Evolutionary conservation across 441 rosid genomes (phyloP), one percentile per base, ranked within the genome.

Genomic region (Lepidium campestre): DNA sequence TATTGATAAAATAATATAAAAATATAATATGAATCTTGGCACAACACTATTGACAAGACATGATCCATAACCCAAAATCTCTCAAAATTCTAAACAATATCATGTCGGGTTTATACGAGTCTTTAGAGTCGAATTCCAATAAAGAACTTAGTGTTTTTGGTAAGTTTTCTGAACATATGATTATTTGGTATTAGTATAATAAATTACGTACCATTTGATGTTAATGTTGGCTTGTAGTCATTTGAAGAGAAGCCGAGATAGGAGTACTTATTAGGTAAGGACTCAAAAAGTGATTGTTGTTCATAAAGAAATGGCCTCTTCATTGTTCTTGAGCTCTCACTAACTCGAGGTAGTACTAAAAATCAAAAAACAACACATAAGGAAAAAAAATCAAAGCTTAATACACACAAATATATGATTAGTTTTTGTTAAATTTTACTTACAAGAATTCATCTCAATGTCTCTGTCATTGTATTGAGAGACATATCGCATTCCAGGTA

Each of bases 401-500:
- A 46, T 59, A 50, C 7, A 11, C 40, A 22, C 50, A 25, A 31
- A 3, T 44, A 37, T 47, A 14, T 35, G 36, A 18, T 32, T 14
- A n/a, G n/a, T 50, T 60, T 13, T 40, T n/a, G 45, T 37, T 69
- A 31, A 15, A n/a, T n/a, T n/a, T 15, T 40, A 65, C 89, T 82
- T 54, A 89, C 94, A 64, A 13, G 86, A 62, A 60, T 77, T 86
- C 75, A 80, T 70, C 68, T 87, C 98, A 0, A 77, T 27, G 77
- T 92, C 96, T 59, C 83, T 81, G n/a, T 84, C 93, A 2, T 70
- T 31, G 25, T 73, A 80, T 32, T 78, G 86, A 29, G 77, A 73
- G 61, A 69, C 75, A 71, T 77, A 77, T 50, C 68, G 75, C 69
- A 80, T 62, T 65, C 70, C 72, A 83, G 89, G 87, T 86, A 75